Evolutionary conservation across 257 asterid genomes (phyloP), one percentile per base, ranked within the genome.

Genomic region (Paulownia fortunei): DNA sequence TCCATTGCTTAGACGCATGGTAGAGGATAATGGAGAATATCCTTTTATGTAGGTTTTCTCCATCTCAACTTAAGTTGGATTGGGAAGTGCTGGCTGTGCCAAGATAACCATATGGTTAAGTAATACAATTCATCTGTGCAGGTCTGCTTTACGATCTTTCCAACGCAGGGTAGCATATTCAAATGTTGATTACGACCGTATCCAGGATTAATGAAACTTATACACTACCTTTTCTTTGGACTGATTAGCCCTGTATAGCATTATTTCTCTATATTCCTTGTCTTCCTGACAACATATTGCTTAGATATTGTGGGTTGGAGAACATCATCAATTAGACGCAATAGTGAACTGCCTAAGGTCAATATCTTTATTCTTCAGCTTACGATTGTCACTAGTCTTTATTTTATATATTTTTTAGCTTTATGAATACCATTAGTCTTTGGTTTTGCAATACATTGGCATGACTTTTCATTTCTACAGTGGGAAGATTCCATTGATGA

Each of bases 221-320:
- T 10, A 16, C 32, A 10, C 6, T 77, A 6, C 15, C 24, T 8
- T 26, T 72, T n/a, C 3, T 58, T 23, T 30, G 52, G 37, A 7
- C 46, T 75, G 16, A 56, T 46, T 58, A 21, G 15, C 13, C 30
- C 9, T 69, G 19, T 24, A 30, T 18, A 16, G 24, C 26, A 27
- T 61, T 3, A 15, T 5, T 42, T 30, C 36, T 16, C 0, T 32
- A 32, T 36, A 30, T 49, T 64, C 7, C 55, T 87, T 73, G 81
- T 79, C 77, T 84, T 84, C 87, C 84, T 83, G 59, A n/a, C 69
- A 73, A 47, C 16, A 51, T 65, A 27, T 63, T 84, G 56, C 60
- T 65, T 81, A 90, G 97, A 90, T 84, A 90, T 92, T 67, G 97
- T 92, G 64, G 97, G 97, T 26, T 90, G 97, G 96, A 82, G 97